Percentiles rank a stretch among this genome's conserved stretches.
Evolutionary conservation across 148 eudicot genomes (phyloP).

Genomic region (Rheum nobile): DNA sequence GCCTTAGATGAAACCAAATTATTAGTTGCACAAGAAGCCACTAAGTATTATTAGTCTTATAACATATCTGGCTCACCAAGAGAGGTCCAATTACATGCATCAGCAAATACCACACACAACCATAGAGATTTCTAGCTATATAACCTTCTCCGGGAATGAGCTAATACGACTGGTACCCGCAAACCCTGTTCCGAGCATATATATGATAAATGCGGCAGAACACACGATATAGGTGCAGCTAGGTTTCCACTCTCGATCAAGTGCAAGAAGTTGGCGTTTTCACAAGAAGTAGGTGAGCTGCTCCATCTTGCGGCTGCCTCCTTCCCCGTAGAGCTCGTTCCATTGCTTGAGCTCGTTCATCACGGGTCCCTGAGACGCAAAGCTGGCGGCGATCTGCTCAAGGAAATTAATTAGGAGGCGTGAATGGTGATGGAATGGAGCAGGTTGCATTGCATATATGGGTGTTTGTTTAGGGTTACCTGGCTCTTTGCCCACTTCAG

Average conservation of each 20-base stretch:
- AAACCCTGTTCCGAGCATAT: background rate
- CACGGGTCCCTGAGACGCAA: constrained; percentile 68
- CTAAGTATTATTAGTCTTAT: background rate
- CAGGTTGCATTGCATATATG: background rate
- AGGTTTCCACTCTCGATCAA: background rate
- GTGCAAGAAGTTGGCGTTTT: background rate
- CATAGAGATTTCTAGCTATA: background rate
- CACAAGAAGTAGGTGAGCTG: constrained; percentile 82
- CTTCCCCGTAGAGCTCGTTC: constrained; percentile 92
- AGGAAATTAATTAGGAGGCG: background rate
- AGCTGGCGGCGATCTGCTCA: constrained; percentile 77
- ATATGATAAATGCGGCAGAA: background rate
- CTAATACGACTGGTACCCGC: background rate
- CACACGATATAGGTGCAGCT: background rate
- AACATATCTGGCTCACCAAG: background rate
- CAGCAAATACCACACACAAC: background rate
- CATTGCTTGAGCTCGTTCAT: constrained; percentile 87
- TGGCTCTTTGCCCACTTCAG: constrained; percentile 86
- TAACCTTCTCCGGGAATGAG: background rate
- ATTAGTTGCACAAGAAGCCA: background rate
- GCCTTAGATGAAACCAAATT: background rate
- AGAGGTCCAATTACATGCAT: background rate
- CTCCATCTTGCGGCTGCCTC: constrained; percentile 84
- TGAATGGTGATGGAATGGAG: too few relatives aligned
- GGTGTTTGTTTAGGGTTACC: constrained; percentile 21